Conservation (phyloP, 495 filamentous ascomycete genomes). For the Daldinia decipiens region DNA sequence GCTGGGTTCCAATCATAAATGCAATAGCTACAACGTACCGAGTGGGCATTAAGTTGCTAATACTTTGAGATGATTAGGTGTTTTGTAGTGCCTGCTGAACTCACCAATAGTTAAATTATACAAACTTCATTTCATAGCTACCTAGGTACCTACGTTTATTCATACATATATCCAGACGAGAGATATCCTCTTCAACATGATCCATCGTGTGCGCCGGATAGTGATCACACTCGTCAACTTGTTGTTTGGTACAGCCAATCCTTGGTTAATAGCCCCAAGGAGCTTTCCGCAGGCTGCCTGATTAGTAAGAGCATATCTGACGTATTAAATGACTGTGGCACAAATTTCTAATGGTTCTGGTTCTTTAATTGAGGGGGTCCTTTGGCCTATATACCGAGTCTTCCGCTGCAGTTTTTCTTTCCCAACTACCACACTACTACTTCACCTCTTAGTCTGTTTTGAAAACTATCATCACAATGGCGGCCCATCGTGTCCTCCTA, state of each 20-base stretch:
- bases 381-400: background rate
- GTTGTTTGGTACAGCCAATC: background rate
- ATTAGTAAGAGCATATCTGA: constrained; percentile 7
- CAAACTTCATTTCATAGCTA: background rate
- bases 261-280: background rate
- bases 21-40: background rate
- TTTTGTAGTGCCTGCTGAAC: background rate
- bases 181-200: background rate
- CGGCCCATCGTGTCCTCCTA: background rate
- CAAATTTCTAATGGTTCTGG: constrained; percentile 52
- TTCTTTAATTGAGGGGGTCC: background rate
- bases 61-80: background rate
- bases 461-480: background rate
- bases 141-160: background rate
- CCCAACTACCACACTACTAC: background rate
- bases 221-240: background rate
- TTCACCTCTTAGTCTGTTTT: background rate
- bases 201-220: background rate
- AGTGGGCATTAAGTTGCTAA: background rate
- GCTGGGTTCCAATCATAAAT: background rate
- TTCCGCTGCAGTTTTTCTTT: background rate
- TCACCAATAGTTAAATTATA: background rate
- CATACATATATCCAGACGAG: background rate
- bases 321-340: background rate
- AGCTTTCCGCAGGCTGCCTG: background rate